Evolutionary conservation across 495 filamentous ascomycete genomes (phyloP), one percentile per base, ranked within the genome.

Genomic region (Podospora anserina): DNA sequence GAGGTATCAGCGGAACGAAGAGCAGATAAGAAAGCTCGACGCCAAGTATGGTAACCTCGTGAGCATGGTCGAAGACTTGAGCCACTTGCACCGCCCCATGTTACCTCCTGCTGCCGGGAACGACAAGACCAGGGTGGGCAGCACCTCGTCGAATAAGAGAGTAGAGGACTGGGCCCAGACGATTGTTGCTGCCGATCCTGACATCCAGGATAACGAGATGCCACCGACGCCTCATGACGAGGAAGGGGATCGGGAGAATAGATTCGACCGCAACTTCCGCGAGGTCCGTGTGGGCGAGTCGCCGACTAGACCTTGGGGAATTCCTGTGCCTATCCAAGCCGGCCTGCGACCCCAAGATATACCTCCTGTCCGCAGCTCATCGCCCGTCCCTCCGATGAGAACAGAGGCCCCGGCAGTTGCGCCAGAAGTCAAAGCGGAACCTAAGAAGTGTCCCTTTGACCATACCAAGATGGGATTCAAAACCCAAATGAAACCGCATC

Each of bases 221-320:
- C 32, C 27, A 9, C 61, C 34, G 44, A 61, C 67, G 23, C 65
- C 69, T 69, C 67, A 64, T 27, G 82, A 84, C 13, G 79, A 82
- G 59, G 82, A 86, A 32, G 61, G 34, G 18, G 61, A 44, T 19
- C 76, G 87, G 66, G 80, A 85, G 78, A 79, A 81, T 62, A 89
- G 88, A 69, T 96, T 95, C 74, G 92, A 96, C 71, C 86, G 93
- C 56, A 88, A 89, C 3, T 72, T 97, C 60, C 89, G 91, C 69
- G 93, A 96, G 68, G 85, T 97, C 16, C 83, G 93, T 6, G 87
- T 97, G 27, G 93, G 93, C 19, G 93, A 97, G 76, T 94, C 91
- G 39, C 93, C 93, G 44, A 94, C 90, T 75, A 85, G 93, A 28
- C 93, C 93, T 30, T 97, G 93, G 93, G 93, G 93, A 2, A 94